phyloP scores from a whole-genome alignment of 129 eudicot genomes.

The Heracleum sosnowskyi region DNA sequence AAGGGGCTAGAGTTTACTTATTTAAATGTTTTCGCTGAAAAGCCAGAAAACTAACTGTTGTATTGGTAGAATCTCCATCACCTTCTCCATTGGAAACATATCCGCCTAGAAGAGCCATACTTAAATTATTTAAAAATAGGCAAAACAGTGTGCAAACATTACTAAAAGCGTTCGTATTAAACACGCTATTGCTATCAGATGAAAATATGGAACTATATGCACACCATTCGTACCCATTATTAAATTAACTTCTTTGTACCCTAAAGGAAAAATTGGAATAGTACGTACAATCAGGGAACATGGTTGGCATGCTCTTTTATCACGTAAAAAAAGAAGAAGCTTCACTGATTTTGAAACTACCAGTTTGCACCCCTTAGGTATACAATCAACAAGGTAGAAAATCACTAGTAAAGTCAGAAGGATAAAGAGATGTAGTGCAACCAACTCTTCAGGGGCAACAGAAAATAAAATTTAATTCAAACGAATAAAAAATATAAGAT shows the following conservation, averaged over 20 bases:
- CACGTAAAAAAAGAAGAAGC: neutral
- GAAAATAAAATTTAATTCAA: too few relatives aligned
- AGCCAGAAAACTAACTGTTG: slow-evolving; percentile 37
- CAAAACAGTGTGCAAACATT: neutral
- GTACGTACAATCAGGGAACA: neutral
- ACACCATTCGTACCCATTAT: neutral
- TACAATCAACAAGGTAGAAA: neutral
- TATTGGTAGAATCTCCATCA: slow-evolving; percentile 75
- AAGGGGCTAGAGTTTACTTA: neutral
- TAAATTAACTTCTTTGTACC: neutral
- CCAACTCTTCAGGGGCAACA: neutral
- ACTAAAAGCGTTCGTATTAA: neutral
- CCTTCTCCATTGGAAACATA: slow-evolving; percentile 62
- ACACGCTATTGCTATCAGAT: neutral
- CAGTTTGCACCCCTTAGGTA: neutral
- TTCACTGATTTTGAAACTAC: neutral
- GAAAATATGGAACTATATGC: neutral
- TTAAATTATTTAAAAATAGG: neutral
- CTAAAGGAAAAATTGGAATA: neutral
- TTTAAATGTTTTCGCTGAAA: neutral
- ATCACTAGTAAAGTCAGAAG: neutral
- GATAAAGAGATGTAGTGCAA: neutral
- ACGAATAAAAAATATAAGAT: too few relatives aligned
- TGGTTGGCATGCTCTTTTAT: neutral
- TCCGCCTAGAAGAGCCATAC: slow-evolving; percentile 42